These are phyloP conservation scores for Saccharomycopsis fibuligera DNA, from an alignment of 805 yeast genomes.

Conservation along the genomic window DNA sequence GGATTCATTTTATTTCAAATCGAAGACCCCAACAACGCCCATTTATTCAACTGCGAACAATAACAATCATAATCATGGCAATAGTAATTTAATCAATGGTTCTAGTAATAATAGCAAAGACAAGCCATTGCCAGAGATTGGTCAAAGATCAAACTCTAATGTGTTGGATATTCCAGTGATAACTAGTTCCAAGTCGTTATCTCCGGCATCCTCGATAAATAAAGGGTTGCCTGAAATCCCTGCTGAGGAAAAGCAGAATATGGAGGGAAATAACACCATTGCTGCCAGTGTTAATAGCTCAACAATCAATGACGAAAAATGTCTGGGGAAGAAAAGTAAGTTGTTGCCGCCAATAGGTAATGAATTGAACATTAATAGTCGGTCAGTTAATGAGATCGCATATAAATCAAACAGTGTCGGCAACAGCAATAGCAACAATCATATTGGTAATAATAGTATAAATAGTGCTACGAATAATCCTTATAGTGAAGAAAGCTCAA, in stretches of 20 bases:
- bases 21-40: conserved; percentile 9
- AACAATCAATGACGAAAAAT: too few species aligned
- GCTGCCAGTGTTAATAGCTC: neutral
- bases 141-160: neutral
- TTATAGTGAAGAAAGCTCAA: too few species aligned
- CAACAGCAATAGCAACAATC: neutral
- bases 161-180: neutral
- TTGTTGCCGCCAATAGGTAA: conserved; percentile 17
- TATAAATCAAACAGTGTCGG: too few species aligned
- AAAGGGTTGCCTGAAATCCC: conserved; percentile 8
- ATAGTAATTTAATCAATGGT: neutral
- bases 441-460: neutral
- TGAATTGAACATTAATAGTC: too few species aligned
- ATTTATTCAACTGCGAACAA: conserved; percentile 3
- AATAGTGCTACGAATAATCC: too few species aligned
- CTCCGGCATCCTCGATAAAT: neutral
- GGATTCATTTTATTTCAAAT: conserved; percentile 13
- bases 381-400: too few species aligned
- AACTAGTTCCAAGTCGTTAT: neutral
- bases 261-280: neutral
- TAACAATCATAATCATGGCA: neutral
- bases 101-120: neutral
- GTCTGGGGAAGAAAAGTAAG: neutral
- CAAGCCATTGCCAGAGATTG: neutral
- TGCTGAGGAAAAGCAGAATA: neutral